Percentiles rank a stretch among this genome's conserved stretches.
These are phyloP conservation scores for Cadophora sp. DNA, from an alignment of 2,329 filamentous ascomycete species.

Conservation along the genomic window DNA sequence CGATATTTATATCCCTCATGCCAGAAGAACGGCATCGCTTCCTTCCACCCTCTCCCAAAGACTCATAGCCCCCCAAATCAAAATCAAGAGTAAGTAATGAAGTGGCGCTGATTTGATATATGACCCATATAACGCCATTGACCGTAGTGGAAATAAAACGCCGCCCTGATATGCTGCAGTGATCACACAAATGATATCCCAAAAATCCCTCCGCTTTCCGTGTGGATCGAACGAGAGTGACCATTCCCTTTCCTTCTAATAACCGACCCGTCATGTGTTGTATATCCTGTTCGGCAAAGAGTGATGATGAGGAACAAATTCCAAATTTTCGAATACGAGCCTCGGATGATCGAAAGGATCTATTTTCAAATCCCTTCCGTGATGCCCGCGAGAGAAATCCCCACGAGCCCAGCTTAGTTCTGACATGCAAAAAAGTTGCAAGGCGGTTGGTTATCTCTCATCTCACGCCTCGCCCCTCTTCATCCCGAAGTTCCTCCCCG, in stretches of 20 bases:
- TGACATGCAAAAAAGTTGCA: neutral
- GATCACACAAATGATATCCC: neutral
- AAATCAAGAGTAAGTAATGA: neutral
- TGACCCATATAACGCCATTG: conserved; percentile 13
- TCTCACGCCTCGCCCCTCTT: neutral
- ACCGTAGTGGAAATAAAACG: neutral
- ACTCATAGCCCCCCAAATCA: neutral
- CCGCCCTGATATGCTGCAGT: conserved; percentile 12
- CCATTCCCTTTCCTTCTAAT: neutral
- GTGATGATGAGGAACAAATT: neutral
- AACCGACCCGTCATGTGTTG: neutral
- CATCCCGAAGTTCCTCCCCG: conserved; percentile 5
- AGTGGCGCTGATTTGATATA: conserved; percentile 29
- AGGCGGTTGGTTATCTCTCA: neutral
- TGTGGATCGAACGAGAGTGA: neutral
- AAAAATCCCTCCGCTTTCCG: conserved; percentile 14
- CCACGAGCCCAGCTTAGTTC: conserved; percentile 1
- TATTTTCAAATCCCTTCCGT: neutral
- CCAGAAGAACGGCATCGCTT: conserved; percentile 8
- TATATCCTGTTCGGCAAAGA: neutral
- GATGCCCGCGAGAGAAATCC: neutral
- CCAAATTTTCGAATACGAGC: conserved; percentile 4
- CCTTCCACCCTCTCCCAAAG: neutral
- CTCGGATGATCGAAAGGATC: neutral
- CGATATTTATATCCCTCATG: neutral